Base-by-base conservation (phyloP, 345 rosid species). In the Carallia brachiata region DNA sequence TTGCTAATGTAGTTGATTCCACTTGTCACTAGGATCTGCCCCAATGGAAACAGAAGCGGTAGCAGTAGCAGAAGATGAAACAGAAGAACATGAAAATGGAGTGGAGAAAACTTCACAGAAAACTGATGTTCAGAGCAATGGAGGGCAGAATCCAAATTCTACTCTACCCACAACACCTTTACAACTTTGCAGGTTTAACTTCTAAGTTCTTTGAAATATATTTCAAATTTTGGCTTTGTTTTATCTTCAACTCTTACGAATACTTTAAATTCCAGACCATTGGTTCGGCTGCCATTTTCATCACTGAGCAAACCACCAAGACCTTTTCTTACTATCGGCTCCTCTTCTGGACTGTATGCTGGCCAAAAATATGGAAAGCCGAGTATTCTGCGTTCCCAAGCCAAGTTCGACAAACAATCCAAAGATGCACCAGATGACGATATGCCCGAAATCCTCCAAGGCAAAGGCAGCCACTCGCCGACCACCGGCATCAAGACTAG, bases 101-200 rank as follows among this genome's bases (percentile, higher is more conserved):
- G 62, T 62, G 39, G 82, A 82, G 40, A 84, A 74, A 67, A 65
- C 57, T 48, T 75, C 79, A 15, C 83, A 78, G 67, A 85, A 79
- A 52, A 39, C 76, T 4, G 88, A 88, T 63, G 67, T 83, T 65
- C 77, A 62, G 27, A 86, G 75, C 44, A 83, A 69, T 58, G 88
- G 86, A 54, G 95, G 90, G 75, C 92, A 77, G 78, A 82, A 73
- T 75, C 80, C 78, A 67, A 64, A 69, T 72, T 74, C 91, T 80
- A 86, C 84, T 68, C 84, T 83, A 69, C 90, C 91, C 28, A 72
- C 69, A 16, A 90, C 97, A 34, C 98, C 97, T n/a, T 68, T 86
- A 64, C 85, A 79, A 68, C 82, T 83, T 67, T 85, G 78, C 93
- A 95, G 97, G 99, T 90, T 39, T 61, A 32, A 6, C 69, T 3